These are phyloP conservation scores for Sporothrix variecibatus DNA, from an alignment of 2,329 filamentous ascomycete species.

Conservation along the genomic window DNA sequence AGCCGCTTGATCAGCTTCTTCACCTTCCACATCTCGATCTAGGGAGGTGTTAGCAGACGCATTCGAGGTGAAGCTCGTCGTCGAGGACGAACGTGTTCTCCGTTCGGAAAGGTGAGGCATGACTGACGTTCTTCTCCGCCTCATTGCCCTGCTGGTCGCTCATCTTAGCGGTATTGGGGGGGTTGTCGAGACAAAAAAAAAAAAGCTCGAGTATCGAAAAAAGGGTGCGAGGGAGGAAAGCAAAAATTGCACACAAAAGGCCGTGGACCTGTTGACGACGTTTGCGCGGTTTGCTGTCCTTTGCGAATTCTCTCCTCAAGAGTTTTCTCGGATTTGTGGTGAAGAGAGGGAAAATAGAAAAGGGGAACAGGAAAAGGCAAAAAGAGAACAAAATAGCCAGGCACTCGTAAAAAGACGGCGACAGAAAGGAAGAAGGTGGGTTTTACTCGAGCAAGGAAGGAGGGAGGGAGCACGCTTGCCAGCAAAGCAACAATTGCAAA, in stretches of 20 bases:
- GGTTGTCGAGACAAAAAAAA: slow-evolving; percentile 5
- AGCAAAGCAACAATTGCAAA: slow-evolving; percentile 12
- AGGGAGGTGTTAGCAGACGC: slow-evolving; percentile 27
- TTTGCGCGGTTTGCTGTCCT: background rate
- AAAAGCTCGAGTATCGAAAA: background rate
- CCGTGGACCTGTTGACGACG: slow-evolving; percentile 3
- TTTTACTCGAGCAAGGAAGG: slow-evolving; percentile 16
- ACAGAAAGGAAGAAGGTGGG: background rate
- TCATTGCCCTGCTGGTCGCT: slow-evolving; percentile 84
- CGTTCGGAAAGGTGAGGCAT: background rate
- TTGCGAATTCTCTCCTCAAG: slow-evolving; percentile 9
- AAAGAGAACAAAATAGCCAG: background rate
- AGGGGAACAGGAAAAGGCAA: background rate
- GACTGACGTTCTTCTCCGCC: slow-evolving; percentile 89
- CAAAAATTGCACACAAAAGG: slow-evolving; percentile 20
- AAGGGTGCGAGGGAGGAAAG: slow-evolving; percentile 3
- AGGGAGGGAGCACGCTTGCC: slow-evolving; percentile 16
- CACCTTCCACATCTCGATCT: slow-evolving; percentile 91
- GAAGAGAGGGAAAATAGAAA: background rate
- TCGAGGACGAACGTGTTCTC: slow-evolving; percentile 12
- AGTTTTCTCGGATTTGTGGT: background rate
- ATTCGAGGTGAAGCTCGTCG: background rate
- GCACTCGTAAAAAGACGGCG: slow-evolving; percentile 4
- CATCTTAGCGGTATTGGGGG: slow-evolving; percentile 60
- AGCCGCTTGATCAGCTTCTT: slow-evolving; percentile 99